Evolutionary conservation across 805 yeast species (phyloP).

Genomic region (Kodamaea kaohsiungensis): DNA sequence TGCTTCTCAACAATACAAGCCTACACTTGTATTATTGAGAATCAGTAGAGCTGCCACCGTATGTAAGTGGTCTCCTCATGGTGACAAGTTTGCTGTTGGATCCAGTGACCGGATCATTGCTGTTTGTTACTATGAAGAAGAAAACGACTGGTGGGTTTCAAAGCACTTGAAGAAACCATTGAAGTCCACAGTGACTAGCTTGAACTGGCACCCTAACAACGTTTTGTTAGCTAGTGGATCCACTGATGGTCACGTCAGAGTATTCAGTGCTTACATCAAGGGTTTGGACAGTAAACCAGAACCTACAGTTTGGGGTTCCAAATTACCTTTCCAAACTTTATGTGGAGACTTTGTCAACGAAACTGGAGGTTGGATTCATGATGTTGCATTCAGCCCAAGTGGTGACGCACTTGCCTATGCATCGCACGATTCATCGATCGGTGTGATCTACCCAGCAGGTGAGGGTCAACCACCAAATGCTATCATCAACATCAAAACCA

Average conservation of each 20-base stretch:
- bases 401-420: conserved; percentile 80
- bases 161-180: conserved; percentile 96
- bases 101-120: conserved; percentile 94
- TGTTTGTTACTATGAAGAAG: conserved; percentile 92
- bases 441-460: conserved; percentile 75
- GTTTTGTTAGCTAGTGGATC: conserved; percentile 89
- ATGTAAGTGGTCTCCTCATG: conserved; percentile 94
- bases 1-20: conserved; percentile 63
- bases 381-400: conserved; percentile 77
- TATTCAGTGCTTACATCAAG: conserved; percentile 85
- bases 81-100: conserved; percentile 96
- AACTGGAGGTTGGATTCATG: conserved; percentile 91
- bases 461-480: conserved; percentile 63
- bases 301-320: conserved; percentile 88
- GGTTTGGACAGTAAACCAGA: conserved; percentile 83
- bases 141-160: conserved; percentile 99
- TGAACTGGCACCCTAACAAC: conserved; percentile 93
- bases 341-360: conserved; percentile 74
- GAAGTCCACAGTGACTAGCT: conserved; percentile 76
- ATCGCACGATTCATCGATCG: conserved; percentile 84
- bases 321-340: conserved; percentile 90
- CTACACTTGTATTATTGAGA: conserved; percentile 88
- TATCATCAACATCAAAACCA: conserved; percentile 58
- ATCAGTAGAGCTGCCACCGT: conserved; percentile 94
- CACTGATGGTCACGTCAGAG: conserved; percentile 89